Conservation (phyloP, 2,329 filamentous ascomycete genomes). For the Trichoderma aggressivum region DNA sequence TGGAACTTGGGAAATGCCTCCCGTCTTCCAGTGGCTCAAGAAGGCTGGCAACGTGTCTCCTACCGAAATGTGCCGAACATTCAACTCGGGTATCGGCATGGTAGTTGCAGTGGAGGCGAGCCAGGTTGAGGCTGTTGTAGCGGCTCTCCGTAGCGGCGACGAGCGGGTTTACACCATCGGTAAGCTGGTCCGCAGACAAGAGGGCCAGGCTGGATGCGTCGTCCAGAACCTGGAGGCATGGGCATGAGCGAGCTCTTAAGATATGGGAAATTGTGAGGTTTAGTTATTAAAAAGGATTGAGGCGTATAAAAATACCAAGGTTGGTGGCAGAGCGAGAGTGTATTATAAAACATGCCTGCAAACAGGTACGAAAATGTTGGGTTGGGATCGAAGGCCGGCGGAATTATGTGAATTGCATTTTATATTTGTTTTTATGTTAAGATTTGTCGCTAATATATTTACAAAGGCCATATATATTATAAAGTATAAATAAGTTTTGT, state of each 20-base stretch:
- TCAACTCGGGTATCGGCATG: conserved; percentile 96
- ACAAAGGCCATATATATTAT: neutral
- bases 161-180: conserved; percentile 79
- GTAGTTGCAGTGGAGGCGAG: conserved; percentile 72
- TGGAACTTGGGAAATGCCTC: conserved; percentile 68
- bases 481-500: neutral
- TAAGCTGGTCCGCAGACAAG: conserved; percentile 58
- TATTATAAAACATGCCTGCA: neutral
- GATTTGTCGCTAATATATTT: neutral
- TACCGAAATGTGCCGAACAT: conserved; percentile 83
- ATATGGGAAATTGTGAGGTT: neutral
- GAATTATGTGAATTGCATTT: neutral
- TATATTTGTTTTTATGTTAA: neutral
- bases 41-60: conserved; percentile 65
- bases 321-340: neutral
- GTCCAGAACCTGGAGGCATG: conserved; percentile 36
- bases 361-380: neutral
- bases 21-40: conserved; percentile 87
- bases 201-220: conserved; percentile 33
- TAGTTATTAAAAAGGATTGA: neutral
- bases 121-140: conserved; percentile 58
- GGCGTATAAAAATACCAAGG: conserved; percentile 5
- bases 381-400: neutral
- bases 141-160: conserved; percentile 54
- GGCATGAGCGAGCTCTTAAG: conserved; percentile 17